phyloP scores from a whole-genome alignment of 1,284 basidiomycete genomes.

The Pseudomicrostroma phylloplanum region DNA sequence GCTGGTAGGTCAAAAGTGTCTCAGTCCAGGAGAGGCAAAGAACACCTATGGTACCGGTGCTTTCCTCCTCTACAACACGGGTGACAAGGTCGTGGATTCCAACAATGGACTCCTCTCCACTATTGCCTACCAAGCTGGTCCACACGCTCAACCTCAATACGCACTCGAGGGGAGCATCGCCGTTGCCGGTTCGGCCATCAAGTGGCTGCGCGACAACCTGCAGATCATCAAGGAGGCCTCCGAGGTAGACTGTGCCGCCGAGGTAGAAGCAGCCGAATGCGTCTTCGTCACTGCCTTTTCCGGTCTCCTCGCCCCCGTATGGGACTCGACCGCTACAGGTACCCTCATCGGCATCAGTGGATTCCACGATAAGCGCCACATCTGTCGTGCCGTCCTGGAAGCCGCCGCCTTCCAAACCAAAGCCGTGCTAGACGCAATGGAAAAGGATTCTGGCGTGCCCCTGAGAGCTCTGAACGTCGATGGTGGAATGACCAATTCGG shows the following conservation, averaged over 20 bases:
- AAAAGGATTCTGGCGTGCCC: constrained; percentile 67
- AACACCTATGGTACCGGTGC: constrained; percentile 69
- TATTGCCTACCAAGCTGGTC: constrained; percentile 87
- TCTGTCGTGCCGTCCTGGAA: constrained; percentile 79
- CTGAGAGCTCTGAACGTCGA: constrained; percentile 83
- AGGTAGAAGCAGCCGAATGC: constrained; percentile 77
- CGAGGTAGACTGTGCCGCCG: constrained; percentile 74
- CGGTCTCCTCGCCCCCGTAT: constrained; percentile 77
- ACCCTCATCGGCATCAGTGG: constrained; percentile 73
- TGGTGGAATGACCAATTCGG: constrained; percentile 56
- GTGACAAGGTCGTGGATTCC: constrained; percentile 75
- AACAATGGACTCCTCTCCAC: constrained; percentile 82
- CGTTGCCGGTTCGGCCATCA: constrained; percentile 89
- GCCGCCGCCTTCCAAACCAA: constrained; percentile 75
- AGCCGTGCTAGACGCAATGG: constrained; percentile 89
- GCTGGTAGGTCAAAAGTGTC: constrained; percentile 79
- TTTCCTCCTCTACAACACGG: constrained; percentile 91
- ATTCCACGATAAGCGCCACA: constrained; percentile 87
- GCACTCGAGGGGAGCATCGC: constrained; percentile 92
- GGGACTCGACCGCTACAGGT: constrained; percentile 80
- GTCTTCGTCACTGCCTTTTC: constrained; percentile 94
- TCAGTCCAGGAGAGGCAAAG: constrained; percentile 48
- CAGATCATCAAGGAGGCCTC: constrained; percentile 69
- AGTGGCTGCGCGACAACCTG: constrained; percentile 91
- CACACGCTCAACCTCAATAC: constrained; percentile 71